These are phyloP conservation scores for Backusella liffmaniae DNA, from an alignment of 192 early-diverging fungal species.

Conservation along the genomic window DNA sequence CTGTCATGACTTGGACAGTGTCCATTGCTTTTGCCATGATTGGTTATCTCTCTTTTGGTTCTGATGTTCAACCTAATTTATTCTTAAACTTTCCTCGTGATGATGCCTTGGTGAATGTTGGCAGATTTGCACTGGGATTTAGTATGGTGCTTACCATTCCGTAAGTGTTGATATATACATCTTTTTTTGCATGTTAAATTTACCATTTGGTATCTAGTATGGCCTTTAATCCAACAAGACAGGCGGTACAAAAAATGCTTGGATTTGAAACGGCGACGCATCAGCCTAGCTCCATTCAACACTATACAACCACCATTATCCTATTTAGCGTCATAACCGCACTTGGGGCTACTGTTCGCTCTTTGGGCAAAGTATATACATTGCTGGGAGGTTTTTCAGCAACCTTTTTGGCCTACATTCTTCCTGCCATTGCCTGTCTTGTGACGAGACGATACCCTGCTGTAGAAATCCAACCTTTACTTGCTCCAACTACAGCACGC, in stretches of 20 bases:
- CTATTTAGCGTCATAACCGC: conserved; percentile 37
- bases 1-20: conserved; percentile 44
- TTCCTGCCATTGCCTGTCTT: conserved; percentile 43
- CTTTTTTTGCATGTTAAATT: neutral
- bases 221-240: conserved; percentile 48
- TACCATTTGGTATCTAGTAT: conserved; percentile 13
- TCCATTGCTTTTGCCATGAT: conserved; percentile 62
- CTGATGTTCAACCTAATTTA: conserved; percentile 60
- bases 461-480: neutral
- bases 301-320: conserved; percentile 37
- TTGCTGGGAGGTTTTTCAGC: conserved; percentile 49
- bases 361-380: conserved; percentile 46
- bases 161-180: conserved; percentile 22
- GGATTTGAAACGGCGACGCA: conserved; percentile 42
- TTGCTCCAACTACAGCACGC: neutral
- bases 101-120: conserved; percentile 58
- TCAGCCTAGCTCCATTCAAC: conserved; percentile 35
- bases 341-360: conserved; percentile 37
- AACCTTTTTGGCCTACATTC: conserved; percentile 48
- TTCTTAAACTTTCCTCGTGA: conserved; percentile 63
- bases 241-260: conserved; percentile 47
- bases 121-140: conserved; percentile 58
- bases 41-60: conserved; percentile 64
- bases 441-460: neutral
- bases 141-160: conserved; percentile 63